These are phyloP conservation scores for Aspergillus neotritici DNA, from an alignment of 2,329 filamentous ascomycete genomes.

Conservation along the genomic window DNA sequence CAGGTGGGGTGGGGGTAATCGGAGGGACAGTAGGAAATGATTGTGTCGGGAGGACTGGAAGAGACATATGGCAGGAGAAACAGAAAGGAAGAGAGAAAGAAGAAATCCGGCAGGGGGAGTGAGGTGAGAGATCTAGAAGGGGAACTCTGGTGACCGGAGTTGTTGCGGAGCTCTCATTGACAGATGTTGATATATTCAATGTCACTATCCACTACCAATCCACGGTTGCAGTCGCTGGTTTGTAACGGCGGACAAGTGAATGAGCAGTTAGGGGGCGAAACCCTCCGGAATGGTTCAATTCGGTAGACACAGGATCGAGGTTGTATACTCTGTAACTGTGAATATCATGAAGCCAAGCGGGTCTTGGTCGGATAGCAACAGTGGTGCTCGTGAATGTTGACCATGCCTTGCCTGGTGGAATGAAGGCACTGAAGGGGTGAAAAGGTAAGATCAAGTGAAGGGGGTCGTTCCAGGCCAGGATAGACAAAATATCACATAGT, in stretches of 20 bases:
- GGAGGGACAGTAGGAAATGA: constrained; percentile 23
- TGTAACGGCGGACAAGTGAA: too few relatives aligned
- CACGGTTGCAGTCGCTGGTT: too few relatives aligned
- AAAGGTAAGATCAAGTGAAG: constrained; percentile 40
- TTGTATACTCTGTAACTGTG: constrained; percentile 1
- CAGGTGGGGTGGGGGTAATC: constrained; percentile 22
- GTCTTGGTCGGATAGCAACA: constrained; percentile 18
- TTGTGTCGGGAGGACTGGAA: constrained; percentile 23
- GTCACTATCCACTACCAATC: constrained; percentile 1
- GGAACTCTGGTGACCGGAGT: constrained; percentile 6
- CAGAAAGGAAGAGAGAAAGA: constrained; percentile 5
- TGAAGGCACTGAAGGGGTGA: constrained; percentile 39
- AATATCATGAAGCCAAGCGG: constrained; percentile 9
- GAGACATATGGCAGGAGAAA: constrained; percentile 32
- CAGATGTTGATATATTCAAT: neutral
- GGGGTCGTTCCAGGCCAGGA: constrained; percentile 42
- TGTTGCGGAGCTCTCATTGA: constrained; percentile 19
- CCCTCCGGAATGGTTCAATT: neutral
- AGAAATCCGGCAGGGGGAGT: constrained; percentile 11
- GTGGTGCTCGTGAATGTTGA: constrained; percentile 22
- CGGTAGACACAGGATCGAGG: neutral
- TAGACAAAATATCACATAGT: constrained; percentile 24
- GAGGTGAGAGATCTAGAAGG: neutral
- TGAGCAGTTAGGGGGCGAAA: too few relatives aligned
- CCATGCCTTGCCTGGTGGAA: constrained; percentile 23